Conservation (phyloP, 2,329 filamentous ascomycete species). For the Arthrinium phaeospermum region DNA sequence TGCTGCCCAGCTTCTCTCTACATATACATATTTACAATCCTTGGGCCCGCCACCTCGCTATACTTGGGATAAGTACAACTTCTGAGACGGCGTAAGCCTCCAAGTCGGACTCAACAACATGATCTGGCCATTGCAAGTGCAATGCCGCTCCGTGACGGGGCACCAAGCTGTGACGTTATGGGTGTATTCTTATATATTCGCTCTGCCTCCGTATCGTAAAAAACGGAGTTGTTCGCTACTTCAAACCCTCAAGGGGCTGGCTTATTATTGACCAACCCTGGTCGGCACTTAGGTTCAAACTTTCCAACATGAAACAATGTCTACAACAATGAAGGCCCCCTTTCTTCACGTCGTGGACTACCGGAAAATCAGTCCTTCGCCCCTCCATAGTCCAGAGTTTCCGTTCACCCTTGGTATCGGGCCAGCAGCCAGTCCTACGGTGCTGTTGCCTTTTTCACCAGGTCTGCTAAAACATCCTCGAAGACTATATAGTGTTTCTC, state of each 20-base stretch:
- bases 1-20: background rate
- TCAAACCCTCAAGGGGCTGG: background rate
- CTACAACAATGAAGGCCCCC: background rate
- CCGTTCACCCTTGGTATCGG: background rate
- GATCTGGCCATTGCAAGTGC: background rate
- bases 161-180: background rate
- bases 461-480: constrained; percentile 31
- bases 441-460: background rate
- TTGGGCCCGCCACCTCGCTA: background rate
- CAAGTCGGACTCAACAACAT: background rate
- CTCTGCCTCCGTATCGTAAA: background rate
- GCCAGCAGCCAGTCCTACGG: constrained; percentile 2
- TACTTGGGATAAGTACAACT: background rate
- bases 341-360: background rate
- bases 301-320: background rate
- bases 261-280: background rate
- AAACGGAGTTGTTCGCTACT: background rate
- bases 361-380: background rate
- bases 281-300: background rate
- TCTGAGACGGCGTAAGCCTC: background rate
- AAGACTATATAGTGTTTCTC: constrained; percentile 36
- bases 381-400: background rate
- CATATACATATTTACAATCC: background rate
- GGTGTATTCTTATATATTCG: background rate
- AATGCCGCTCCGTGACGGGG: background rate